Evolutionary conservation across 495 filamentous ascomycete species (phyloP).

Genomic region (Rusavskia elegans): DNA sequence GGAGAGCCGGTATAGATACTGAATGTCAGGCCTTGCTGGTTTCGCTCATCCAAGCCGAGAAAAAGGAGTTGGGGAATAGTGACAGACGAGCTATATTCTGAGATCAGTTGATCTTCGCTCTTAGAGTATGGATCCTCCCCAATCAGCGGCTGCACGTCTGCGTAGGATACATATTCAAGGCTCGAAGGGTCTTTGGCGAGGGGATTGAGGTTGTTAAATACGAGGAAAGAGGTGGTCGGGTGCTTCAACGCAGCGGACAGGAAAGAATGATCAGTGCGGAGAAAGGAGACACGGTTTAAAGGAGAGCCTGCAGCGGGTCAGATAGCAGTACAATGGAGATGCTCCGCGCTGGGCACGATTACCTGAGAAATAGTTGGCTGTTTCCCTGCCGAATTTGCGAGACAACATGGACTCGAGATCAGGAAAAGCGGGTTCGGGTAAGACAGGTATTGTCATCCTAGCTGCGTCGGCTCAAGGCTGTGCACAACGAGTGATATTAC

Average conservation of each 20-base stretch:
- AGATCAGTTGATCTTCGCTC: slow-evolving; percentile 57
- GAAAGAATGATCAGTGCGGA: slow-evolving; percentile 66
- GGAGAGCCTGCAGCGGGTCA: slow-evolving; percentile 38
- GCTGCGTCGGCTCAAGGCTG: too few species aligned
- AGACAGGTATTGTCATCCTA: slow-evolving; percentile 14
- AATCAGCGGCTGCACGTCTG: slow-evolving; percentile 52
- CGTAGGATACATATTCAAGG: slow-evolving; percentile 45
- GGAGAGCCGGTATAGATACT: slow-evolving; percentile 58
- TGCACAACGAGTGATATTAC: neutral
- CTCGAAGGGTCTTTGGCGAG: slow-evolving; percentile 40
- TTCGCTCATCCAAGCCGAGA: slow-evolving; percentile 64
- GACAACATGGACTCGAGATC: slow-evolving; percentile 72
- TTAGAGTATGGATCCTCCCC: slow-evolving; percentile 53
- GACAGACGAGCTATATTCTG: slow-evolving; percentile 53
- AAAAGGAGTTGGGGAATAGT: slow-evolving; percentile 62
- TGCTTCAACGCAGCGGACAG: slow-evolving; percentile 61
- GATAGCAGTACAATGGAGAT: slow-evolving; percentile 4
- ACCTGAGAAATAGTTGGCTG: slow-evolving; percentile 92
- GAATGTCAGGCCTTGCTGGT: slow-evolving; percentile 25
- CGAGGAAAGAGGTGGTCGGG: slow-evolving; percentile 51
- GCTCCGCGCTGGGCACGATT: slow-evolving; percentile 5
- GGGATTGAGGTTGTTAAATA: slow-evolving; percentile 66
- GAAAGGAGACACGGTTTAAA: slow-evolving; percentile 69
- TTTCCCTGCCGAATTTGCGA: slow-evolving; percentile 76
- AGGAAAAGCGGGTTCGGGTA: slow-evolving; percentile 40